Conservation (phyloP, 2,329 filamentous ascomycete genomes). For the Leptographium radiaticola region DNA sequence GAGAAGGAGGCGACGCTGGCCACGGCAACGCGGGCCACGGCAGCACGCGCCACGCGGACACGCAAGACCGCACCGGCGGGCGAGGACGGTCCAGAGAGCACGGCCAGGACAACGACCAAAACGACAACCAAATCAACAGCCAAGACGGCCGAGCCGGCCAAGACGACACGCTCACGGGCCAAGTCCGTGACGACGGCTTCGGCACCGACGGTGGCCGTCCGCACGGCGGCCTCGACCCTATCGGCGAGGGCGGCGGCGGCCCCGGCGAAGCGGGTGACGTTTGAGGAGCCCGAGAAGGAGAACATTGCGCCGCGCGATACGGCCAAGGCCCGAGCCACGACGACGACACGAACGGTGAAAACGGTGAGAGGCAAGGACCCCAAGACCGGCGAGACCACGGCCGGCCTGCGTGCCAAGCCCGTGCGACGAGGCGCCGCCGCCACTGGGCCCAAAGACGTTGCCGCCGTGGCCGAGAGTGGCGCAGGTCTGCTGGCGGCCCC, state of each 20-base stretch:
- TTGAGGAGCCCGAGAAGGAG: constrained; percentile 53
- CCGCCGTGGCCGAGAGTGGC: constrained; percentile 13
- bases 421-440: constrained; percentile 6
- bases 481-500: constrained; percentile 23
- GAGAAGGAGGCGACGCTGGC: constrained; percentile 11
- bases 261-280: constrained; percentile 47
- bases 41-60: constrained; percentile 12
- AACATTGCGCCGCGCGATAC: constrained; percentile 34
- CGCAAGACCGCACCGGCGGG: constrained; percentile 14
- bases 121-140: constrained; percentile 11
- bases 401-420: constrained; percentile 20
- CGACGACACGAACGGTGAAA: no score
- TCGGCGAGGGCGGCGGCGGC: constrained; percentile 27
- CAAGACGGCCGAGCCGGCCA: constrained; percentile 19
- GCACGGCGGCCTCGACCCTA: constrained; percentile 21
- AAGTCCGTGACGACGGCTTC: constrained; percentile 14
- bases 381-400: constrained; percentile 5
- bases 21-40: background rate
- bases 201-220: constrained; percentile 22
- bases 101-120: no score
- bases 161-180: constrained; percentile 22
- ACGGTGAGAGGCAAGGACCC: background rate
- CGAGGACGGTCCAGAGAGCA: background rate
- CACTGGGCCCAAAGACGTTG: background rate
- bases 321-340: constrained; percentile 15